These are phyloP conservation scores for Clavispora vitiphila DNA, from an alignment of 805 yeast genomes.

Conservation along the genomic window DNA sequence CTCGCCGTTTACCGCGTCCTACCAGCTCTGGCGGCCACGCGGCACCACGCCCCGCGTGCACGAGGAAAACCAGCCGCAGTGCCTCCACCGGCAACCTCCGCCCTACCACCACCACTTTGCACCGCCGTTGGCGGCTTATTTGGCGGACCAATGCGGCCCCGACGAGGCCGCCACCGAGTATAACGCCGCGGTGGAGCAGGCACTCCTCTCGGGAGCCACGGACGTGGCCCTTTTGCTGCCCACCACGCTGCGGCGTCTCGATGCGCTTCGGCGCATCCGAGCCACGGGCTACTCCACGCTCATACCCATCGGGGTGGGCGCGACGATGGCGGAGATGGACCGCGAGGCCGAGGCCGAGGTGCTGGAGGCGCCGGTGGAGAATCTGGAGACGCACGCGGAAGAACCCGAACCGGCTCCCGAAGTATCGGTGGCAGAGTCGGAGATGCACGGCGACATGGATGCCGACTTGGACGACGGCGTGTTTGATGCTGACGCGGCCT, in stretches of 20 bases:
- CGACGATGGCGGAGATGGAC: slow-evolving; percentile 37
- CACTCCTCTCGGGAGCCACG: slow-evolving; percentile 7
- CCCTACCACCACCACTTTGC: slow-evolving; percentile 33
- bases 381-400: no score
- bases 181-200: slow-evolving; percentile 16
- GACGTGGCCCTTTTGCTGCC: slow-evolving; percentile 16
- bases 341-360: slow-evolving; percentile 8
- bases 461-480: slow-evolving; percentile 14
- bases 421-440: no score
- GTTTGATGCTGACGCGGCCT: slow-evolving; percentile 21
- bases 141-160: slow-evolving; percentile 37
- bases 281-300: slow-evolving; percentile 31
- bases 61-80: not conserved
- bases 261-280: slow-evolving; percentile 23
- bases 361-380: slow-evolving; percentile 10
- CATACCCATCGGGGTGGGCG: slow-evolving; percentile 36
- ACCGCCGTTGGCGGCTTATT: slow-evolving; percentile 53
- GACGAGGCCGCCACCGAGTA: slow-evolving; percentile 16
- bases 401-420: no score
- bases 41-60: not conserved
- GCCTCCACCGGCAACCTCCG: no score
- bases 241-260: slow-evolving; percentile 16
- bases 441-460: slow-evolving; percentile 4
- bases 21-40: slow-evolving; percentile 1
- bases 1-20: not conserved